Conservation (phyloP, 148 eudicot species). For the Arbutus unedo region DNA sequence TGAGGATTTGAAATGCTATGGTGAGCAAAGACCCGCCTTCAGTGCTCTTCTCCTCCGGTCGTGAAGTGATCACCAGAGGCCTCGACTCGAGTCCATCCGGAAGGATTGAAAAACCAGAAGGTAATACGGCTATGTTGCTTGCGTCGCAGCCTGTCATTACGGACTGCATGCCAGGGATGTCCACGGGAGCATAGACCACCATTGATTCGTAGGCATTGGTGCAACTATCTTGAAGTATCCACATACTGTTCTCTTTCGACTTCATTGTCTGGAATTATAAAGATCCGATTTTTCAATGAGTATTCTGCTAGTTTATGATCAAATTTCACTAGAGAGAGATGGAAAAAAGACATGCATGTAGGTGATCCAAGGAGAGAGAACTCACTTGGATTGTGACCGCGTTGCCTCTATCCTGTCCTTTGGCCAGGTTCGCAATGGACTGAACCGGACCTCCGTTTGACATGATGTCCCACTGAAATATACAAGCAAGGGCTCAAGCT, state of each 20-base stretch:
- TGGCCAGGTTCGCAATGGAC: constrained; percentile 65
- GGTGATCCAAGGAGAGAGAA: not conserved
- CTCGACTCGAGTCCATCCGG: constrained; percentile 84
- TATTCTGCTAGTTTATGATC: not conserved
- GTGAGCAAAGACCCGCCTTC: constrained; percentile 93
- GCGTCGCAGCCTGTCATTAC: constrained; percentile 95
- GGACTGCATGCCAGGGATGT: constrained; percentile 61
- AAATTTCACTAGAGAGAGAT: not conserved
- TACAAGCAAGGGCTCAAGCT: not conserved
- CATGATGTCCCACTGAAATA: constrained; percentile 79
- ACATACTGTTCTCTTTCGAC: constrained; percentile 49
- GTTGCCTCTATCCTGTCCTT: constrained; percentile 88
- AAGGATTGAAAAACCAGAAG: constrained; percentile 87
- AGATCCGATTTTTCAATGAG: not conserved
- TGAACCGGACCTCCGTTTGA: constrained; percentile 60
- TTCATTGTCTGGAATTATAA: constrained; percentile 54
- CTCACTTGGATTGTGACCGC: constrained; percentile 73
- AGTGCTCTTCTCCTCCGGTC: constrained; percentile 56
- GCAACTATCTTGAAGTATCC: constrained; percentile 85
- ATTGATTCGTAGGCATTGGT: constrained; percentile 71
- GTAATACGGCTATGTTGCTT: constrained; percentile 56
- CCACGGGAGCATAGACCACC: constrained; percentile 75
- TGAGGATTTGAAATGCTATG: constrained; percentile 71
- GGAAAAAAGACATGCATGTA: not conserved
- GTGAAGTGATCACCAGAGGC: constrained; percentile 70